Percentiles rank a stretch among this genome's conserved stretches.
These are phyloP conservation scores for Rasamsonia emersonii DNA, from an alignment of 2,329 filamentous ascomycete genomes.

Conservation along the genomic window DNA sequence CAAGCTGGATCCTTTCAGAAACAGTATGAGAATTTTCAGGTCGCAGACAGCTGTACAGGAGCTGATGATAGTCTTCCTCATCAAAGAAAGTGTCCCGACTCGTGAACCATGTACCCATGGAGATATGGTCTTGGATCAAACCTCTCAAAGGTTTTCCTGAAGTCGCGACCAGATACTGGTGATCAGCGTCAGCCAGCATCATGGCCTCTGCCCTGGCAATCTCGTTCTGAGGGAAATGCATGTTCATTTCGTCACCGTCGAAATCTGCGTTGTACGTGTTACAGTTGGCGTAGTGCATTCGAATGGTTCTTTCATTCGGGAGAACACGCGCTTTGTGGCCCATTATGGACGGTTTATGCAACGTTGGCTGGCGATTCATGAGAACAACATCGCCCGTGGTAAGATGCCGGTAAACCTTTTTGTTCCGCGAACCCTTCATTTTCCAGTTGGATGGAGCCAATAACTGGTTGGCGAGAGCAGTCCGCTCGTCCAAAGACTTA, in stretches of 20 bases:
- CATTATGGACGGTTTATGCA: slow-evolving; percentile 99
- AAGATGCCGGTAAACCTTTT: slow-evolving; percentile 93
- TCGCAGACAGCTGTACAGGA: slow-evolving; percentile 83
- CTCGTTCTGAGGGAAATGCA: slow-evolving; percentile 99
- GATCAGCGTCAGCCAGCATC: slow-evolving; percentile 90
- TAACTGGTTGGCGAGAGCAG: slow-evolving; percentile 85
- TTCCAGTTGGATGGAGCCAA: slow-evolving; percentile 72
- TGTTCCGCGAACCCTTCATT: slow-evolving; percentile 69
- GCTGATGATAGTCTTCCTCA: slow-evolving; percentile 78
- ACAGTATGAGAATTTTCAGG: slow-evolving; percentile 86
- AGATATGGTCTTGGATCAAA: slow-evolving; percentile 97
- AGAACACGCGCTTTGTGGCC: slow-evolving; percentile 87
- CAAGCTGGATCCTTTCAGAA: slow-evolving; percentile 68
- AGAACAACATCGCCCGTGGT: slow-evolving; percentile 95
- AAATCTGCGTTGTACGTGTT: slow-evolving; percentile 99
- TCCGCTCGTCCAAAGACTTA: slow-evolving; percentile 80
- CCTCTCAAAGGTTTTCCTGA: slow-evolving; percentile 88
- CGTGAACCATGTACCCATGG: slow-evolving; percentile 83
- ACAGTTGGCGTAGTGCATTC: slow-evolving; percentile 99
- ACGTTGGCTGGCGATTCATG: slow-evolving; percentile 96
- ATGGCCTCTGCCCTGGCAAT: slow-evolving; percentile 86
- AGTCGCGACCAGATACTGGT: slow-evolving; percentile 91
- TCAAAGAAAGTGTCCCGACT: slow-evolving; percentile 88
- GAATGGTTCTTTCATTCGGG: slow-evolving; percentile 90
- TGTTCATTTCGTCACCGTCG: slow-evolving; percentile 99